Evolutionary conservation across 805 yeast genomes (phyloP).

Genomic region (Nakazawaea siamensis): DNA sequence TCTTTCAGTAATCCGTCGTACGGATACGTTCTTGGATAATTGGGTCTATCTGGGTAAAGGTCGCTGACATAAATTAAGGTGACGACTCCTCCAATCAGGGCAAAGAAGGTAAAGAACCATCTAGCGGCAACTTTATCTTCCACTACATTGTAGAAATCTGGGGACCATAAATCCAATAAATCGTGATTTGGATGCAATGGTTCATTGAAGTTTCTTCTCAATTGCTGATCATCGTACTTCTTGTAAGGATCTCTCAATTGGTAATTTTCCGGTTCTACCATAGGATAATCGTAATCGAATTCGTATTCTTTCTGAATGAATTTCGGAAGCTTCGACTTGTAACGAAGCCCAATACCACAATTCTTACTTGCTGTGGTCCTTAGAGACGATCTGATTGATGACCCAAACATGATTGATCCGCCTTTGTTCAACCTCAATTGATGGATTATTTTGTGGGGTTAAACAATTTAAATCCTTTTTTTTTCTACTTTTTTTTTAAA

Average conservation of each 20-base stretch:
- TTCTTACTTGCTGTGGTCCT: no score
- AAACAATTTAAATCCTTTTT: background rate
- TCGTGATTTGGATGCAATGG: conserved; percentile 69
- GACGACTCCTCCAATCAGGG: conserved; percentile 24
- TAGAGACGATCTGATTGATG: no score
- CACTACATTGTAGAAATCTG: conserved; percentile 60
- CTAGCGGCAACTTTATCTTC: conserved; percentile 53
- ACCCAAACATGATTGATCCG: background rate
- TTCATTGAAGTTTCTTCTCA: conserved; percentile 70
- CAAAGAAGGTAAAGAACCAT: conserved; percentile 51
- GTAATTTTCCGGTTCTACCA: conserved; percentile 48
- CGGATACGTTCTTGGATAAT: conserved; percentile 71
- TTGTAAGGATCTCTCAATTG: conserved; percentile 64
- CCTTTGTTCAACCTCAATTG: no score
- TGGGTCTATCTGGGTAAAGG: conserved; percentile 59
- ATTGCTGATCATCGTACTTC: conserved; percentile 73
- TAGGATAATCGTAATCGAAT: conserved; percentile 38
- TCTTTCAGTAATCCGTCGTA: conserved; percentile 67
- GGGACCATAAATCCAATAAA: conserved; percentile 77
- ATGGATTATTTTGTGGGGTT: no score
- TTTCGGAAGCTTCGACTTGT: conserved; percentile 18
- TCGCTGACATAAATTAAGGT: conserved; percentile 40
- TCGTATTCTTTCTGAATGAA: conserved; percentile 20
- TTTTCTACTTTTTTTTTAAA: background rate
- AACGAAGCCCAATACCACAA: background rate